These are phyloP conservation scores for Raffaelea ambrosiae DNA, from an alignment of 2,329 filamentous ascomycete genomes.

Conservation along the genomic window DNA sequence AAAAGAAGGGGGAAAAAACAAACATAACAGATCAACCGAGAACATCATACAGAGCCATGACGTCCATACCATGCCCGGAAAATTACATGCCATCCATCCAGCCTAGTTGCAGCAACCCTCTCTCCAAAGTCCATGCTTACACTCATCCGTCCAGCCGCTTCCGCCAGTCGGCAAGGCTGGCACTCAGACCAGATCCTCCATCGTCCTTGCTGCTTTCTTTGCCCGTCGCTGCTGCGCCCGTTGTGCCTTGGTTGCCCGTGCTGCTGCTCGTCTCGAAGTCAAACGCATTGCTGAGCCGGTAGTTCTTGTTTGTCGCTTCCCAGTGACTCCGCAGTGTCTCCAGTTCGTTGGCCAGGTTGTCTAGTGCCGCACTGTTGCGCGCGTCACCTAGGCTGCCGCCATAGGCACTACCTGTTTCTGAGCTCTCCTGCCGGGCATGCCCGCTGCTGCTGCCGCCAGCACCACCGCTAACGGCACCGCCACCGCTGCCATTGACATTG, in stretches of 20 bases:
- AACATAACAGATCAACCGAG: not conserved
- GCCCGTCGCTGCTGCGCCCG: conserved; percentile 23
- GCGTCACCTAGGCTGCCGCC: conserved; percentile 46
- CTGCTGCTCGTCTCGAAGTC: conserved; percentile 58
- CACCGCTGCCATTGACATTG: conserved; percentile 6
- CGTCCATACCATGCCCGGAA: not conserved
- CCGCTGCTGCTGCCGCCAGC: too few species aligned
- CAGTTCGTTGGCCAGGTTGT: conserved; percentile 85
- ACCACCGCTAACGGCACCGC: conserved; percentile 13
- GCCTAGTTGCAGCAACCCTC: not conserved
- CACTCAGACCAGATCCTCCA: conserved; percentile 48
- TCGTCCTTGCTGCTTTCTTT: conserved; percentile 31
- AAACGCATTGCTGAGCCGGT: conserved; percentile 80
- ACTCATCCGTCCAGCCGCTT: conserved; percentile 55
- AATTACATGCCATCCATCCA: not conserved
- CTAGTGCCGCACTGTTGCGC: conserved; percentile 62
- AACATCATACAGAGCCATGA: not conserved
- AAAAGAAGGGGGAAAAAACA: not conserved
- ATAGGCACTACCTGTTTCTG: conserved; percentile 55
- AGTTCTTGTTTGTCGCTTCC: conserved; percentile 94
- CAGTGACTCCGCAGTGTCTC: conserved; percentile 86
- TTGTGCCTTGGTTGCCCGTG: not conserved
- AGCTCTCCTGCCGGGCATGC: conserved; percentile 46
- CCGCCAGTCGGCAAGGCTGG: conserved; percentile 71
- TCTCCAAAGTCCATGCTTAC: too few species aligned